Evolutionary conservation across 768 basidiomycete species (phyloP), one percentile per base, ranked within the genome.

Genomic region (Boletus barrowsii): DNA sequence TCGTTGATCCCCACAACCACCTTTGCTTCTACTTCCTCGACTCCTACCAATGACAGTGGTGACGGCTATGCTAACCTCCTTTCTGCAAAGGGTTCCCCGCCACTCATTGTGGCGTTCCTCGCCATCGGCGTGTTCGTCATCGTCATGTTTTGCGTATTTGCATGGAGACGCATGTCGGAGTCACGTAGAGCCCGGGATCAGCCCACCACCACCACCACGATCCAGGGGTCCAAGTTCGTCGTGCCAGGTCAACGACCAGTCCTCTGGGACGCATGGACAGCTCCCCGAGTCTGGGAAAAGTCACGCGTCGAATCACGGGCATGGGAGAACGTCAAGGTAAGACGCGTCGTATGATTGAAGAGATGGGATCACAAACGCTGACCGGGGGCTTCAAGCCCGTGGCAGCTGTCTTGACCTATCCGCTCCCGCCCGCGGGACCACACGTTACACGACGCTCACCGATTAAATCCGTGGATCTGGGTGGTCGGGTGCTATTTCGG

Each of bases 41-140:
- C 46, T 5, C 24, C 59, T 10, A 32, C 56, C 4, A n/a, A n/a
- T 35, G 11, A 39, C 8, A 14, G 24, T 8, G 39, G 42, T 42
- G 20, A 14, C n/a, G 30, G 20, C 14, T 35, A 18, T 1, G 14
- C 18, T 26, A 29, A 40, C 24, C 26, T 67, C 41, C 69, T 75
- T 56, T 60, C 71, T n/a, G 60, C 72, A 2, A 59, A 59, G 1
- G 73, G 70, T 11, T 82, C 81, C 0, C 79, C 82, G 0, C 80
- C 81, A 7, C 72, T 86, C 58, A 79, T 87, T 43, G 73, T 85
- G 36, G 82, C 79, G 2, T 82, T 84, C 61, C 68, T 87, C 24
- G 79, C 80, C n/a, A 76, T 83, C 29, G 82, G 80, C 4, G 61
- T 87, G 17, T 82, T 85, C 57, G 66, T 71, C 18, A 66, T 75